Base-by-base conservation (phyloP, 2,329 filamentous ascomycete genomes). In the Hymenoscyphus occultus region DNA sequence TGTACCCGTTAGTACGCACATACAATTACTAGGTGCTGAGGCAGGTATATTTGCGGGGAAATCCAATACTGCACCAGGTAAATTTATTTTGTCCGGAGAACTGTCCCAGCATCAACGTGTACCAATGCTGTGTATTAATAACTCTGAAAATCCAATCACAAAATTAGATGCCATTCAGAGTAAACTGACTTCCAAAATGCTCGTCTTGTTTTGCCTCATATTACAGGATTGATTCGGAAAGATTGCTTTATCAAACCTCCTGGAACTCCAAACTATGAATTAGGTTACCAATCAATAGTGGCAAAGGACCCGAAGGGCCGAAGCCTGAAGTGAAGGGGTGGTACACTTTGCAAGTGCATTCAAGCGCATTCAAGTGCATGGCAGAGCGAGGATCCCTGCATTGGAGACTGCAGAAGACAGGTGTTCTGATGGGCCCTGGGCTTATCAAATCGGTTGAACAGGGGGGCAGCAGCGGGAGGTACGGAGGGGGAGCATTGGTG, bases 331-430 rank as follows among this genome's bases (percentile, higher is more conserved):
- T 28, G 28, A 28, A 28, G 28, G 1, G 28, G 28, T 28, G 19
- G 48, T 12, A 9, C 9, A 22, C 48, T 54, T 51, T 54, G 5
- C 22, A 54, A 10, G 48, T 57, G 56, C n/a, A 57, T 19, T 31
- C 19, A 31, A n/a, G 39, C 28, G 56, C 22, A 35, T 35, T 35
- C 6, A 10, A 35, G 35, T 35, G 35, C 35, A 35, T 35, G 5
- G 35, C 35, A 35, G 35, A 13, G 7, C 3, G 2, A 22, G 19
- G 28, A 61, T 42, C 59, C 59, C 35, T 62, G 51, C 60, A 28
- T 62, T 61, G 63, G 63, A 64, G 63, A 67, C 63, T 48, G 28
- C 60, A 61, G 63, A 65, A 65, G 63, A 67, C 65, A 67, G 60
- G 60, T 67, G 65, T 67, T 65, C 63, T 67, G 51, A 56, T 59